Percentiles rank a stretch among this genome's conserved stretches.
These are phyloP conservation scores for Alternaria incomplexa DNA, from an alignment of 2,329 filamentous ascomycete genomes.

Conservation along the genomic window DNA sequence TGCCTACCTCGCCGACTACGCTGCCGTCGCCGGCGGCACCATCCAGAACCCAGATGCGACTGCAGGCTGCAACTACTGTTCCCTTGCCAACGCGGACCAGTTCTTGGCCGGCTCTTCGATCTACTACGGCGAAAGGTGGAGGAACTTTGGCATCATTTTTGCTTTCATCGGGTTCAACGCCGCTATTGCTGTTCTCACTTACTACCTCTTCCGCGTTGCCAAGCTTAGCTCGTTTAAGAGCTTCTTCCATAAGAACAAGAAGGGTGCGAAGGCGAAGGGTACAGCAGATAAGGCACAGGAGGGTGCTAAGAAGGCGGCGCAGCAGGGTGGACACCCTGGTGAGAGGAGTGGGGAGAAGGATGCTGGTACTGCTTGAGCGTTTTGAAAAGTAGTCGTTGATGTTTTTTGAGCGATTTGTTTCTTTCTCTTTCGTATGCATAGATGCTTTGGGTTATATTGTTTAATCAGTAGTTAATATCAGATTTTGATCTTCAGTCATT, in stretches of 20 bases:
- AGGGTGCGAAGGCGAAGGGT: slow-evolving; percentile 22
- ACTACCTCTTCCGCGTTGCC: slow-evolving; percentile 55
- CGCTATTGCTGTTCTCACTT: slow-evolving; percentile 62
- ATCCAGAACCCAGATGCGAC: slow-evolving; percentile 55
- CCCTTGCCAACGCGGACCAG: slow-evolving; percentile 53
- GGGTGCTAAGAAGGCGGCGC: slow-evolving; percentile 14
- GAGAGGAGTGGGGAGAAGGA: slow-evolving; percentile 25
- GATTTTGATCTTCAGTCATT: neutral
- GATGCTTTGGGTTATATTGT: neutral
- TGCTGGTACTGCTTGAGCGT: slow-evolving; percentile 1
- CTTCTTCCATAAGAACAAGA: slow-evolving; percentile 24
- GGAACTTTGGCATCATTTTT: slow-evolving; percentile 73
- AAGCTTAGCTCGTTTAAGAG: slow-evolving; percentile 24
- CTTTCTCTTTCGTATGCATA: neutral
- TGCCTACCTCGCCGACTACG: slow-evolving; percentile 54
- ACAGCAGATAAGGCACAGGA: slow-evolving; percentile 18
- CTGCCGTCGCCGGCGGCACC: slow-evolving; percentile 45
- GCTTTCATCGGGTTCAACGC: slow-evolving; percentile 71
- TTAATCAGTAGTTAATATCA: neutral
- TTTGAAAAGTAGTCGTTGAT: neutral
- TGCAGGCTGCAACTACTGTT: slow-evolving; percentile 58
- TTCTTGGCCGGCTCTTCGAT: slow-evolving; percentile 54
- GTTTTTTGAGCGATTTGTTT: neutral
- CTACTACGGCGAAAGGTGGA: slow-evolving; percentile 62
- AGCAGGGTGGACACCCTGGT: slow-evolving; percentile 26